Conservation (phyloP, 352 stramenopile species). For the Phytophthora boehmeriae region DNA sequence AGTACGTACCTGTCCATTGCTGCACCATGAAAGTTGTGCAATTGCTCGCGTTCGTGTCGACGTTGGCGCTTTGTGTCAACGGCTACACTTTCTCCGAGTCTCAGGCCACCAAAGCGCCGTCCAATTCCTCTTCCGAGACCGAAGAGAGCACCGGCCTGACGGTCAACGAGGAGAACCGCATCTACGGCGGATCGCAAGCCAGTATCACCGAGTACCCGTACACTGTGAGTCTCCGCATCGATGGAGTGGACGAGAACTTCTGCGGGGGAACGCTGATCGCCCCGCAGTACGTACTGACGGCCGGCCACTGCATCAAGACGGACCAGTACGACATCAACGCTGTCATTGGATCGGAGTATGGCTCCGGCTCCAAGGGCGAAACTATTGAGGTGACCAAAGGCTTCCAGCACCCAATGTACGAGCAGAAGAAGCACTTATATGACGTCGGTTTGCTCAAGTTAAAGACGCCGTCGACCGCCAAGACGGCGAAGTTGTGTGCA, state of each 20-base stretch:
- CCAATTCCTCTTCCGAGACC: background rate
- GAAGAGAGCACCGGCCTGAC: slow-evolving; percentile 22
- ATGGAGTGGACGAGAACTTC: slow-evolving; percentile 37
- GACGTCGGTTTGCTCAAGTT: slow-evolving; percentile 69
- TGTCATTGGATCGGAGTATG: slow-evolving; percentile 22
- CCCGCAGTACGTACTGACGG: slow-evolving; percentile 65
- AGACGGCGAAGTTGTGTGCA: slow-evolving; percentile 40
- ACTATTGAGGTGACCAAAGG: slow-evolving; percentile 31
- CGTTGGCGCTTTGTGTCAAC: slow-evolving; percentile 10
- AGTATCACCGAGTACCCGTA: slow-evolving; percentile 55
- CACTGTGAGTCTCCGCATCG: slow-evolving; percentile 51
- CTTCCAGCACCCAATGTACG: slow-evolving; percentile 32
- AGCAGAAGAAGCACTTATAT: slow-evolving; percentile 34
- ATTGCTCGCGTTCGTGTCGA: slow-evolving; percentile 22
- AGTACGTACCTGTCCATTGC: slow-evolving; percentile 5
- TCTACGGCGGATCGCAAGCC: slow-evolving; percentile 58
- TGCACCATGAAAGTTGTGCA: slow-evolving; percentile 23
- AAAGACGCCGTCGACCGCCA: slow-evolving; percentile 36
- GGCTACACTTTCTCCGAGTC: slow-evolving; percentile 39
- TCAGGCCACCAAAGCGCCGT: slow-evolving; percentile 9
- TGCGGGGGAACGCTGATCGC: slow-evolving; percentile 68
- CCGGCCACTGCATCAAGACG: slow-evolving; percentile 69
- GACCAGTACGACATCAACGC: slow-evolving; percentile 41
- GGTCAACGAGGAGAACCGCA: slow-evolving; percentile 38
- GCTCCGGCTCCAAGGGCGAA: slow-evolving; percentile 16